phyloP scores from a whole-genome alignment of 805 yeast genomes.

The Wickerhamomyces chaumierensis region DNA sequence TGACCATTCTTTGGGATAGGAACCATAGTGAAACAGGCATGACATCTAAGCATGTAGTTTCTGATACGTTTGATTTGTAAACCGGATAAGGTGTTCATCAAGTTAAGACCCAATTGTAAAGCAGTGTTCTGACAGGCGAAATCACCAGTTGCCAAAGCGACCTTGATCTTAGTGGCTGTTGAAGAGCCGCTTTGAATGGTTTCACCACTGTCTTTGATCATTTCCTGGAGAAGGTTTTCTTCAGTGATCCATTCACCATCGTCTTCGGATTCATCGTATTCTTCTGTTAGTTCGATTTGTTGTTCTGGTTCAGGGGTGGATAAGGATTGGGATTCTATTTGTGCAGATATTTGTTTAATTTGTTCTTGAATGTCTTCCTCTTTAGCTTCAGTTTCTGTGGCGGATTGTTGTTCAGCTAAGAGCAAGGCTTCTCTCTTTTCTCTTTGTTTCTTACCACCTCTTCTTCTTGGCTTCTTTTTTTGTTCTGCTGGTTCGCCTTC shows the following conservation, averaged over 20 bases:
- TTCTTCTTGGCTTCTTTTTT: constrained; percentile 36
- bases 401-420: constrained; percentile 16
- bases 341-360: neutral
- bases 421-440: constrained; percentile 38
- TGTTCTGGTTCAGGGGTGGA: neutral
- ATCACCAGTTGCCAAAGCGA: constrained; percentile 89
- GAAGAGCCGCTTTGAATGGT: constrained; percentile 30
- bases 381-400: constrained; percentile 4
- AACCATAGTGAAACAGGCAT: constrained; percentile 82
- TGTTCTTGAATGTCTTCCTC: constrained; percentile 5
- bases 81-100: constrained; percentile 80
- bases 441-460: constrained; percentile 59
- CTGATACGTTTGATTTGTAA: constrained; percentile 74
- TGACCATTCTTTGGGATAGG: constrained; percentile 70
- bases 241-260: constrained; percentile 94
- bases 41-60: constrained; percentile 92
- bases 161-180: constrained; percentile 35
- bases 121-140: constrained; percentile 96
- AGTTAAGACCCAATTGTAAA: constrained; percentile 77
- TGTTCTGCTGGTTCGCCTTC: constrained; percentile 1
- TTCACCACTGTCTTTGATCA: constrained; percentile 60
- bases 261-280: constrained; percentile 46
- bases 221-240: constrained; percentile 63
- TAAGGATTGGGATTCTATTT: constrained; percentile 1
- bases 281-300: constrained; percentile 16